Base-by-base conservation (phyloP, 2,329 filamentous ascomycete genomes). In the Cladophialophora psammophila region DNA sequence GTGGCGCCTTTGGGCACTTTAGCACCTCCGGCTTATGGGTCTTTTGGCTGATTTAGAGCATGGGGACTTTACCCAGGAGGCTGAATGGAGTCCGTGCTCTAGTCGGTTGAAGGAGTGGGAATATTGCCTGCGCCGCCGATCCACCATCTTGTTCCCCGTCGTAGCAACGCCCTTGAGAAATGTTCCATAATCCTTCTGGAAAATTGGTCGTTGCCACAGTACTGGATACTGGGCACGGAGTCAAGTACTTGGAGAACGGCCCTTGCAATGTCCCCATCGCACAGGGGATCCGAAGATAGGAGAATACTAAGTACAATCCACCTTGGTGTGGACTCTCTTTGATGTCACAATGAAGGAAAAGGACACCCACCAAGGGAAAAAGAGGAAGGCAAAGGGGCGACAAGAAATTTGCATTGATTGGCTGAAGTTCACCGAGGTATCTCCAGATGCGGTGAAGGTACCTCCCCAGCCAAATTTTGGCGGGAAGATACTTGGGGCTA, bases 21-120 rank as follows among this genome's bases (percentile, higher is more conserved):
- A 45, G 38, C 35, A 48, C 57, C 7, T 12, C 42, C 57, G 57
- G 57, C 57, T 60, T 60, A 32, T 60, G 57, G 57, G 57, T 60
- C 57, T 35, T 50, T 34, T 45, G n/a, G 38, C 18, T 35, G 3
- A 5, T 31, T 45, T 60, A 60, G 57, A 13, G 32, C 13, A 60
- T 42, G 57, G 42, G 57, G 26, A 50, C 6, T 50, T 50, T 60
- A 60, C 57, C 57, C 38, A 60, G 57, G 40, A 31, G 57, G 20
- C 45, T n/a, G 38, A 20, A 60, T 36, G 57, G 38, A 50, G 36
- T 26, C 12, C 42, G 42, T 26, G 9, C 38, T 42, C 40, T 42
- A 42, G 40, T 42, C 40, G 8, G 45, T 50, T 50, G 7, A 26
- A 26, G 18, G 26, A 9, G 15, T 48, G 45, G 45, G 45, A 26